Conservation (phyloP, 768 basidiomycete species). For the Dacryopinax primogenitus region DNA sequence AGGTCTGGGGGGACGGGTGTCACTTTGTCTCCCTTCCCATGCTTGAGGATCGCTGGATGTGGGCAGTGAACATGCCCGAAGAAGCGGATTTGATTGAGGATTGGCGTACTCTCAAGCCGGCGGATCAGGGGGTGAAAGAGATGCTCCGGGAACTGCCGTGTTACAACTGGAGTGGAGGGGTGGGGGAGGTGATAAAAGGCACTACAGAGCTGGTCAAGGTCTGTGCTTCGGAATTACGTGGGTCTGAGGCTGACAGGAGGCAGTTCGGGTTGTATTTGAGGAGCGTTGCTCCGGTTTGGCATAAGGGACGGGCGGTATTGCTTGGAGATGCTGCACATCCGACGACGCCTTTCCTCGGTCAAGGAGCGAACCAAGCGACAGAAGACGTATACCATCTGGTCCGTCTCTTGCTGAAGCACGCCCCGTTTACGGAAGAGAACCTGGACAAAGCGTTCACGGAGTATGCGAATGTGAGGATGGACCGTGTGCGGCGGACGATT, state of each 20-base stretch:
- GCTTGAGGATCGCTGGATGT: background rate
- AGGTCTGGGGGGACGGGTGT: background rate
- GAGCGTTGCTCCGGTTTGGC: conserved; percentile 32
- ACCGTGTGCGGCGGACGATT: conserved; percentile 29
- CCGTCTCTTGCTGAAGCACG: conserved; percentile 26
- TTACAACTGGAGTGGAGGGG: conserved; percentile 21
- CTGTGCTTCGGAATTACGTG: background rate
- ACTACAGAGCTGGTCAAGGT: conserved; percentile 25
- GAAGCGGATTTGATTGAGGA: background rate
- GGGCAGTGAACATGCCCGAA: background rate
- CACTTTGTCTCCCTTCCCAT: background rate
- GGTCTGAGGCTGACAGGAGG: background rate
- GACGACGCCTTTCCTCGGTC: conserved; percentile 33
- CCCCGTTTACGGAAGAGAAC: conserved; percentile 24
- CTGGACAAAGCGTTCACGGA: conserved; percentile 27
- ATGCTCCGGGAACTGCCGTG: conserved; percentile 19
- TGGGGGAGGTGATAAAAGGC: conserved; percentile 21
- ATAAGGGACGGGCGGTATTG: conserved; percentile 32
- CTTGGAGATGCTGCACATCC: conserved; percentile 38
- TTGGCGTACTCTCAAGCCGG: conserved; percentile 21
- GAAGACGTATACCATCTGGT: conserved; percentile 33
- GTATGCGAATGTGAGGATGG: conserved; percentile 29
- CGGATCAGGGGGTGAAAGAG: conserved; percentile 23
- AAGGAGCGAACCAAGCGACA: conserved; percentile 37
- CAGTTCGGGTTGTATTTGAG: conserved; percentile 37